Base-by-base conservation (phyloP, 2,329 filamentous ascomycete genomes). In the Venturia aucupariae region DNA sequence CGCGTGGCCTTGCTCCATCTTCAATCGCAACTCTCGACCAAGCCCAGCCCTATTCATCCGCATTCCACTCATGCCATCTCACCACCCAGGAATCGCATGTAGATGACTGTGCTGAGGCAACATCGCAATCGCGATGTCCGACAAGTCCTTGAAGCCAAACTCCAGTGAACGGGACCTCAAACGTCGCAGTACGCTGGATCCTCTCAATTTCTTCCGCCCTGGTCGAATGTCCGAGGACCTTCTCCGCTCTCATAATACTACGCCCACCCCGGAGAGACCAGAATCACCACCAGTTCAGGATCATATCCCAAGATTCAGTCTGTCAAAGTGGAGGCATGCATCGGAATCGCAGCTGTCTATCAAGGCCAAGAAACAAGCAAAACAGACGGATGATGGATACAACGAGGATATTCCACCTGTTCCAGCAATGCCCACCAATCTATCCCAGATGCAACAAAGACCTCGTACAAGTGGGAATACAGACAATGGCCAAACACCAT, bases 341-440 rank as follows among this genome's bases (percentile, higher is more conserved):
- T 97, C 92, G 10, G 93, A 97, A 77, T 89, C 92, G 61, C 92
- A 97, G 75, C 78, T 97, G 67, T 91, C 90, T 13, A 80, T 86
- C 38, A 84, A 86, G 73, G 88, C 88, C 62, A 92, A 88, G 73
- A 84, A 88, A 70, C 87, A 91, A 64, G 79, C 80, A 57, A 76
- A 78, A 67, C 76, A 80, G 81, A 70, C 86, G 81, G 70, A 80
- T 84, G 72, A 86, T 79, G 72, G 83, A 77, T 76, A 82, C 80
- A 86, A 22, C 10, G 51, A 30, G 30, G 51, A 71, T 19, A 67
- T 72, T 42, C 78, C 78, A 67, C 77, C 78, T 10, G 71, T 81
- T 61, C 78, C 78, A 41, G 66, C 72, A 8, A 68, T 79, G 66
- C 74, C 74, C 30, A 74, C 77, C 27, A 74, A 75, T 46, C 71